Percentiles rank a stretch among this genome's conserved stretches.
phyloP scores from a whole-genome alignment of 2,329 filamentous ascomycete species.

The Byssochlamys sp. region DNA sequence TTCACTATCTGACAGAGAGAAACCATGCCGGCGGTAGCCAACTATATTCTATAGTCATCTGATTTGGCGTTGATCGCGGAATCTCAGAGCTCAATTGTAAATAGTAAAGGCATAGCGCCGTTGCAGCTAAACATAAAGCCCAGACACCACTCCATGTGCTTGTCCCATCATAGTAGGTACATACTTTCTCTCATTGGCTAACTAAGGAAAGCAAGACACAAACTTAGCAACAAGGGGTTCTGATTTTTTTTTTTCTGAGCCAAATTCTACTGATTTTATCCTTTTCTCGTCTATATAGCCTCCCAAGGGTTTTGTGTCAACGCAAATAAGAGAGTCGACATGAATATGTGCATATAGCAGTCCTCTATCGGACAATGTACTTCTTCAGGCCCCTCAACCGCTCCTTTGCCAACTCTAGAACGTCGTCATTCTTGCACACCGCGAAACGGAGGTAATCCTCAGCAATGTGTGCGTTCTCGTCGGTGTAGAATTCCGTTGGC shows the following conservation, averaged over 20 bases:
- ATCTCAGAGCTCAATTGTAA: no score
- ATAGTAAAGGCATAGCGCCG: no score
- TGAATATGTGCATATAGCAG: not conserved
- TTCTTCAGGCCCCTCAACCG: slow-evolving; percentile 62
- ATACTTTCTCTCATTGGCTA: no score
- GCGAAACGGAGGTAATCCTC: slow-evolving; percentile 93
- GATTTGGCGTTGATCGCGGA: no score
- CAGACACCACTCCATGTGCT: no score
- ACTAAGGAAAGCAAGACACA: no score
- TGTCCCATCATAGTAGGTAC: no score
- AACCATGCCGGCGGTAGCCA: no score
- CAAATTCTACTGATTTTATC: not conserved
- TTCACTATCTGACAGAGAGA: no score
- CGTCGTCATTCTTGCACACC: slow-evolving; percentile 86
- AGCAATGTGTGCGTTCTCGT: slow-evolving; percentile 68
- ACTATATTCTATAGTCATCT: no score
- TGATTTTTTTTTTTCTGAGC: not conserved
- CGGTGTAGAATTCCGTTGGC: slow-evolving; percentile 93
- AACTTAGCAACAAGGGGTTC: not conserved
- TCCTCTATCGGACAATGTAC: slow-evolving; percentile 44
- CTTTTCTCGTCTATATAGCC: not conserved
- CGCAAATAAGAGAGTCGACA: not conserved
- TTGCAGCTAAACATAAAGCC: no score
- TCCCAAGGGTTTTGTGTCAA: not conserved
- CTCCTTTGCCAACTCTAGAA: slow-evolving; percentile 70